These are phyloP conservation scores for Trametes versicolor DNA, from an alignment of 1,284 basidiomycete species.

Conservation along the genomic window DNA sequence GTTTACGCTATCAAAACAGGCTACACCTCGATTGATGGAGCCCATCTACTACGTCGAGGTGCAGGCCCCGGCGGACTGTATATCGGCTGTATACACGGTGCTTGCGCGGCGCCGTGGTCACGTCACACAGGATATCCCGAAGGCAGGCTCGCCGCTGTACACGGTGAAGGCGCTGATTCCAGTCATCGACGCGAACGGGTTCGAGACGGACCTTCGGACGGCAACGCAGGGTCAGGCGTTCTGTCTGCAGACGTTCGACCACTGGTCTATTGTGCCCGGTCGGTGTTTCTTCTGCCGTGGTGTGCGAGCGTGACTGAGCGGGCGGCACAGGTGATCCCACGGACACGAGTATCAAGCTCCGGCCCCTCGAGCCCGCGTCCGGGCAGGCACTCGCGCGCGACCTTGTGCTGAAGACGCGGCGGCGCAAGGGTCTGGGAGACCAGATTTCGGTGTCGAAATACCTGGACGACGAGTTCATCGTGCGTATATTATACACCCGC, in stretches of 20 bases:
- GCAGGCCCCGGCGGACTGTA: constrained; percentile 97
- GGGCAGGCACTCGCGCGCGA: constrained; percentile 93
- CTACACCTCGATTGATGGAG: constrained; percentile 93
- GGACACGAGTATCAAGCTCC: constrained; percentile 93
- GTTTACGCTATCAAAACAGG: constrained; percentile 56
- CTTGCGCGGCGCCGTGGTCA: constrained; percentile 96
- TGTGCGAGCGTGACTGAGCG: constrained; percentile 37
- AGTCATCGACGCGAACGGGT: constrained; percentile 98
- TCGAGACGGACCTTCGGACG: constrained; percentile 97
- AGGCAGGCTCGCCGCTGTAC: constrained; percentile 96
- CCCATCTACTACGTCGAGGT: constrained; percentile 99
- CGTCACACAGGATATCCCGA: constrained; percentile 97
- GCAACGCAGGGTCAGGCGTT: constrained; percentile 99
- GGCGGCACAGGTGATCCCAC: constrained; percentile 84
- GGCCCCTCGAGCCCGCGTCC: constrained; percentile 96
- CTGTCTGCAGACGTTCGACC: constrained; percentile 95
- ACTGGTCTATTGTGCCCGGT: constrained; percentile 99
- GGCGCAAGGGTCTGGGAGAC: constrained; percentile 95
- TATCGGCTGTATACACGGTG: constrained; percentile 97
- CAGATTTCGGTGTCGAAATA: constrained; percentile 96
- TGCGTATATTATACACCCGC: constrained; percentile 51
- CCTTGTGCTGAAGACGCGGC: constrained; percentile 94
- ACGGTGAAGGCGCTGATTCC: constrained; percentile 98
- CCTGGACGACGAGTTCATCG: constrained; percentile 93
- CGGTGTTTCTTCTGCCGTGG: constrained; percentile 38